Conservation (phyloP, 441 rosid species). For the Rhodomyrtus psidioides region DNA sequence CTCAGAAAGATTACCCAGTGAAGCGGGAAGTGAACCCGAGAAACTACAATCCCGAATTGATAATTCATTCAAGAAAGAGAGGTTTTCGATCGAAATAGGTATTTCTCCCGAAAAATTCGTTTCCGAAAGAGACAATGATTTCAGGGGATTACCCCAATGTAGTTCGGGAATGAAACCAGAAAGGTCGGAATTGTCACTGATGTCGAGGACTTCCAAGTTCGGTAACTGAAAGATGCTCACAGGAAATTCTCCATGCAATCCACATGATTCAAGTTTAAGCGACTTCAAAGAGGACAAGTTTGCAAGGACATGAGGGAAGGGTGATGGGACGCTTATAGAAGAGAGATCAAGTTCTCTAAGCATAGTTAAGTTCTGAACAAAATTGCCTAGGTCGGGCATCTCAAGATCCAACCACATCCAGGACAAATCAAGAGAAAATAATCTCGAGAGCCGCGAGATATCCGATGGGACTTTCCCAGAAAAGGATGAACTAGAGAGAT, state of each 20-base stretch:
- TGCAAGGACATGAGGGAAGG: neutral
- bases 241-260: constrained; percentile 2
- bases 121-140: neutral
- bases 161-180: constrained; percentile 2
- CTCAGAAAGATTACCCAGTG: neutral
- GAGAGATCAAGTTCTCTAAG: neutral
- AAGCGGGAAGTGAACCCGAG: neutral
- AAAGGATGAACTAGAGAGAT: neutral
- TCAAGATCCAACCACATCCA: neutral
- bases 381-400: neutral
- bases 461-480: neutral
- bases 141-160: neutral
- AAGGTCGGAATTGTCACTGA: too few species aligned
- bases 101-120: neutral
- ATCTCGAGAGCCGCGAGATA: neutral
- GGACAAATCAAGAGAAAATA: neutral
- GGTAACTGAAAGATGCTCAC: constrained; percentile 4
- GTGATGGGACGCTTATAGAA: neutral
- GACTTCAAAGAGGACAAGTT: neutral
- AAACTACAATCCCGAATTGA: accelerated
- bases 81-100: accelerated
- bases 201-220: neutral
- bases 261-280: neutral
- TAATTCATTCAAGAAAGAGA: neutral
- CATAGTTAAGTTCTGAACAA: neutral